Conservation (phyloP, 169 alveolate species). For the Ichthyophthirius multifiliis region DNA sequence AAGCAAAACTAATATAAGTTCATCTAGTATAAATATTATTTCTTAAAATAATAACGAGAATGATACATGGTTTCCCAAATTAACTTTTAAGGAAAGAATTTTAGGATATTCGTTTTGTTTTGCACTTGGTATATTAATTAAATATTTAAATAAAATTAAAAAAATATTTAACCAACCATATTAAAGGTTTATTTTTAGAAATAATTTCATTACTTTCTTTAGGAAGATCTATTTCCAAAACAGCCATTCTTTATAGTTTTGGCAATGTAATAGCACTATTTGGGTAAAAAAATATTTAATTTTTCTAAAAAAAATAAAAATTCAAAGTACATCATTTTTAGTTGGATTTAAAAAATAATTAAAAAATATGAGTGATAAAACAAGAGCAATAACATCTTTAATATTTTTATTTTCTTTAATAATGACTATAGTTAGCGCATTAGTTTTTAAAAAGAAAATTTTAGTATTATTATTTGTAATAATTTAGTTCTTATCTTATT, state of each 20-base stretch:
- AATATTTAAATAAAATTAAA: not conserved
- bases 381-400: not conserved
- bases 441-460: not conserved
- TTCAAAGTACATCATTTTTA: not conserved
- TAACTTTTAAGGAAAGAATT: not conserved
- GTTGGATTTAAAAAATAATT: not conserved
- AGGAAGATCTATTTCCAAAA: not conserved
- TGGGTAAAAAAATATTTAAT: not conserved
- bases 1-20: not conserved
- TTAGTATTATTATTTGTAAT: not conserved
- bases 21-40: not conserved
- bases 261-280: not conserved
- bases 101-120: not conserved
- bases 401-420: not conserved
- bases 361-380: not conserved
- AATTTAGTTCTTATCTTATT: not conserved
- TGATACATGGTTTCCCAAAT: not conserved
- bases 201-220: not conserved
- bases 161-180: not conserved
- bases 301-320: not conserved
- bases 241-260: slow-evolving; percentile 3
- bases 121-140: not conserved
- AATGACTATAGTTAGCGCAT: not conserved
- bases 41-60: not conserved
- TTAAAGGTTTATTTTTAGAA: not conserved